A percentile compares a stretch with the other conserved stretches of the same genome.
These are phyloP conservation scores for Eucalyptus sideroxylon DNA, from an alignment of 345 rosid species.

Conservation along the genomic window DNA sequence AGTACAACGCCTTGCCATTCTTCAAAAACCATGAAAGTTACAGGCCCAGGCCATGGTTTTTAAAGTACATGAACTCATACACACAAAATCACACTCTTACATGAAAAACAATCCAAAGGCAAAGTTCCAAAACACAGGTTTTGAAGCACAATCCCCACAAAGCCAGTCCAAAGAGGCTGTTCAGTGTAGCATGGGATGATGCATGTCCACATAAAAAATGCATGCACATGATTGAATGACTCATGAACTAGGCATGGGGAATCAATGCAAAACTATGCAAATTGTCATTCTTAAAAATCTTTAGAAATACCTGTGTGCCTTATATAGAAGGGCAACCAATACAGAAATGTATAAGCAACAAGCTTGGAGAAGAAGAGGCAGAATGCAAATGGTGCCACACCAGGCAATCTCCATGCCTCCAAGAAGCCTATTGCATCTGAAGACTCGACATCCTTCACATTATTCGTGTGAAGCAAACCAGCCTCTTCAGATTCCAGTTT, in stretches of 20 bases:
- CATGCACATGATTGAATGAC: neutral
- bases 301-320: constrained; percentile 61
- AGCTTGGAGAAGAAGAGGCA: constrained; percentile 91
- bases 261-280: neutral
- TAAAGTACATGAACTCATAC: neutral
- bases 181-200: neutral
- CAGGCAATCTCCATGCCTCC: constrained; percentile 91
- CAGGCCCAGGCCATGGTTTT: neutral
- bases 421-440: constrained; percentile 61
- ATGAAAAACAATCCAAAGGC: neutral
- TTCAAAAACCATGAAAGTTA: neutral
- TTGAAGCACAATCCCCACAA: neutral
- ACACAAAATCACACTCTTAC: neutral
- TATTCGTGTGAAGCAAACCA: constrained; percentile 18
- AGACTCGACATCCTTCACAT: constrained; percentile 6
- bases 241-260: neutral
- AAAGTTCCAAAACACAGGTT: neutral
- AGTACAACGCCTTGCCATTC: neutral
- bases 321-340: constrained; percentile 88
- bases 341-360: constrained; percentile 88
- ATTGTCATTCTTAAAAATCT: neutral
- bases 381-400: constrained; percentile 74
- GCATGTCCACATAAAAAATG: neutral
- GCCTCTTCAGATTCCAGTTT: constrained; percentile 50
- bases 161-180: neutral